These are phyloP conservation scores for Pestalotiopsis sp. DNA, from an alignment of 2,329 filamentous ascomycete genomes.

Conservation along the genomic window DNA sequence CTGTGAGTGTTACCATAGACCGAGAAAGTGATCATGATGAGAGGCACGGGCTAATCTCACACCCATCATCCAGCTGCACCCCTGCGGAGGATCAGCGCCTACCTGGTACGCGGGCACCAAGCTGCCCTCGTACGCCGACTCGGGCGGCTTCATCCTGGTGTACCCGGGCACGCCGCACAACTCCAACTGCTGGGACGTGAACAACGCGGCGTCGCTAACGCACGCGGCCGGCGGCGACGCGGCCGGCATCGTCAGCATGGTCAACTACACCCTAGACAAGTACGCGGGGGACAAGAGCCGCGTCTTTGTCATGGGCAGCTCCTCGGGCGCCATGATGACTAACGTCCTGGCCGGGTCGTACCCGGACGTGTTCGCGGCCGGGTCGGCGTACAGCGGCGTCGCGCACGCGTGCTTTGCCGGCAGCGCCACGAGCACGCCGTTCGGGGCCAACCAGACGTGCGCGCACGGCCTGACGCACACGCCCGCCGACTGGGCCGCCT, in stretches of 20 bases:
- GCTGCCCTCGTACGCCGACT: conserved; percentile 20
- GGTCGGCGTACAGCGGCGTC: conserved; percentile 19
- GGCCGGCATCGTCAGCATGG: conserved; percentile 21
- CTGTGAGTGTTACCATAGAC: conserved; percentile 11
- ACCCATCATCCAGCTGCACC: conserved; percentile 16
- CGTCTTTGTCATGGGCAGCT: conserved; percentile 20
- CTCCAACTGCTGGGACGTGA: conserved; percentile 26
- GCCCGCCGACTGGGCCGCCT: conserved; percentile 31
- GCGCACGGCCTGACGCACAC: conserved; percentile 22
- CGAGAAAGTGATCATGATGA: not conserved
- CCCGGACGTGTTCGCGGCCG: conserved; percentile 25
- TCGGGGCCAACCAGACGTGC: conserved; percentile 22
- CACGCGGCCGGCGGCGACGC: conserved; percentile 24
- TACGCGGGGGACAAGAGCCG: conserved; percentile 15
- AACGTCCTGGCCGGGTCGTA: conserved; percentile 24
- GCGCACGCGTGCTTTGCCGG: conserved; percentile 22
- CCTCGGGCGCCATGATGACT: conserved; percentile 25
- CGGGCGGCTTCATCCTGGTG: conserved; percentile 19
- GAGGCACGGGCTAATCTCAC: not conserved
- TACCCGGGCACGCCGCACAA: conserved; percentile 17
- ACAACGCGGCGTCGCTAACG: conserved; percentile 21
- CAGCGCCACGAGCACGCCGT: conserved; percentile 19
- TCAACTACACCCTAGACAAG: conserved; percentile 21
- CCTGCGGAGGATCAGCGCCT: conserved; percentile 17
- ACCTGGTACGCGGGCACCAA: conserved; percentile 21